Evolutionary conservation across 2,329 filamentous ascomycete species (phyloP), one percentile per base, ranked within the genome.

Genomic region (Fusarium sp.): DNA sequence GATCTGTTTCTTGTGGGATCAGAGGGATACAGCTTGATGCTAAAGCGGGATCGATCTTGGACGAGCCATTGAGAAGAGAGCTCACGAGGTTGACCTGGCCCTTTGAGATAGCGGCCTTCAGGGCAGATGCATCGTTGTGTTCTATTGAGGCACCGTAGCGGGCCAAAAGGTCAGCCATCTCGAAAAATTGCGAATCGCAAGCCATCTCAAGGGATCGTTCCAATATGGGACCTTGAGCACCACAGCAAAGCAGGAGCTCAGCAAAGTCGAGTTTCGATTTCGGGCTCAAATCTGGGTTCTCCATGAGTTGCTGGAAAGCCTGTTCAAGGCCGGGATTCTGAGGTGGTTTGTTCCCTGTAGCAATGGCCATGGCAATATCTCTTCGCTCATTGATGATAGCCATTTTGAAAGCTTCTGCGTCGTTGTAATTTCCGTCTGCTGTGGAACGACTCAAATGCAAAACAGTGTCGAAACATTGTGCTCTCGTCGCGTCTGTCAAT

Each of bases 171-270:
- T 77, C 78, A 4, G 87, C 83, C 83, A 89, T 85, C 40, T 87
- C 85, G 57, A 84, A 80, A 62, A 85, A 88, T 43, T 84, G 83
- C 3, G 80, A 80, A 8, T 81, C 78, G 52, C 83, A 84, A 1
- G 87, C 84, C 33, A 83, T 78, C 8, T 84, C 76, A 1, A 89
- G 77, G 0, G 84, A 85, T 31, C 79, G 76, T 0, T 85, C 81
- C 1, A 87, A 76, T 1, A 80, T 77, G 15, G 86, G 83, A 3
- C 88, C 88, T 14, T 81, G 78, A 2, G 87, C 87, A 0, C 88
- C 88, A 2, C 85, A 87, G 54, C 87, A 89, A 3, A 91, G 79
- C 2, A 91, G 73, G 4, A 88, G 77, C 71, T 90, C 87, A 0
- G 85, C 80, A 64, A 90, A 78, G 4, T 81, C 81, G 42, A 86